These are phyloP conservation scores for Diutina sp. DNA, from an alignment of 1,139 yeast species.

Conservation along the genomic window DNA sequence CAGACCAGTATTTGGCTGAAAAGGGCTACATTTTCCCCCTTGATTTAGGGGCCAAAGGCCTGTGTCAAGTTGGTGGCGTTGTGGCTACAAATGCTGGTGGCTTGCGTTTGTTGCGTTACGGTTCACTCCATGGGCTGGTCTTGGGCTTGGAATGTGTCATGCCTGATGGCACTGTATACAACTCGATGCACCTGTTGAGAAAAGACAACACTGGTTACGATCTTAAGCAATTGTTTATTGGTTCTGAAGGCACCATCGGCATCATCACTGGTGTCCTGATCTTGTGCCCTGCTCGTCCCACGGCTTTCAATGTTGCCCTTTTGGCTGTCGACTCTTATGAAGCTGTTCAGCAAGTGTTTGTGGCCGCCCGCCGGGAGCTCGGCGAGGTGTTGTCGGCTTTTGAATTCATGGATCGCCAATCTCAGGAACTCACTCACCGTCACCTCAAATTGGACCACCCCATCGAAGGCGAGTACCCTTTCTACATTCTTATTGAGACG, in stretches of 20 bases:
- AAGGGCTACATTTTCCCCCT: constrained; percentile 84
- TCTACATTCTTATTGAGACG: constrained; percentile 84
- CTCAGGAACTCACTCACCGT: constrained; percentile 52
- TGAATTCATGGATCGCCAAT: constrained; percentile 82
- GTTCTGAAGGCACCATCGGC: constrained; percentile 88
- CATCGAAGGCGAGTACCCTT: constrained; percentile 65
- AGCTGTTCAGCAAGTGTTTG: constrained; percentile 71
- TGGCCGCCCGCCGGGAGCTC: constrained; percentile 64
- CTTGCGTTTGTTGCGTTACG: constrained; percentile 72
- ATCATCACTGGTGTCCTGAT: constrained; percentile 83
- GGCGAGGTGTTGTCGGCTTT: constrained; percentile 85
- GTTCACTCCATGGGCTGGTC: constrained; percentile 86
- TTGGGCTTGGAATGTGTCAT: constrained; percentile 86
- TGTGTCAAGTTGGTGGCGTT: constrained; percentile 92
- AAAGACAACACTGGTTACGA: constrained; percentile 95
- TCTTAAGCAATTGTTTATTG: constrained; percentile 82
- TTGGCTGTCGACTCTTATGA: constrained; percentile 75
- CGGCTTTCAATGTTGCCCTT: constrained; percentile 78
- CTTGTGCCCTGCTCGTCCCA: constrained; percentile 86
- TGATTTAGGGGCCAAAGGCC: constrained; percentile 94
- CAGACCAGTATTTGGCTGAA: constrained; percentile 70
- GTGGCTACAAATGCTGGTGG: constrained; percentile 98
- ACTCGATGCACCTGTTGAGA: constrained; percentile 71
- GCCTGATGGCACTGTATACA: constrained; percentile 75
- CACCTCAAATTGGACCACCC: constrained; percentile 57